Evolutionary conservation across 345 rosid genomes (phyloP).

Genomic region (Sonneratia caseolaris): DNA sequence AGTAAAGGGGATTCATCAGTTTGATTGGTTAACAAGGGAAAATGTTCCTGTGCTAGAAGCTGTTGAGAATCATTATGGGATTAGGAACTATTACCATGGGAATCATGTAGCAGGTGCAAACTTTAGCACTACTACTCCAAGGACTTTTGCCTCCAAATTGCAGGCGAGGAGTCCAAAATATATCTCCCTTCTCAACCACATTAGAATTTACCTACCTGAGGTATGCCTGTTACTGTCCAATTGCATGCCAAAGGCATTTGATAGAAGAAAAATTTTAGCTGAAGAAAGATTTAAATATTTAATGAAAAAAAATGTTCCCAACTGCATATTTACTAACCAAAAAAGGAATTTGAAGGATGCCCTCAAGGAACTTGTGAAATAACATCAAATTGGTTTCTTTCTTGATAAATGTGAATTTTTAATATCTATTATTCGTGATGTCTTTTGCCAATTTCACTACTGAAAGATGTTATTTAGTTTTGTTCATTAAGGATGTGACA

Average conservation of each 20-base stretch:
- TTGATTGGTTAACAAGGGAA: conserved; percentile 98
- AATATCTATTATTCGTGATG: background rate
- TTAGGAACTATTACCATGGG: conserved; percentile 91
- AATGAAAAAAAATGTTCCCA: background rate
- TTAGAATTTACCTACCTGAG: conserved; percentile 96
- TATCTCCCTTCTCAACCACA: conserved; percentile 97
- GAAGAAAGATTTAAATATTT: background rate
- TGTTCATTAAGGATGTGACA: background rate
- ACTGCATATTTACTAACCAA: background rate
- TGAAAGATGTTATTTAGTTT: background rate
- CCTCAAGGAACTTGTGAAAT: background rate
- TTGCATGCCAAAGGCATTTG: background rate
- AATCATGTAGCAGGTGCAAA: conserved; percentile 85
- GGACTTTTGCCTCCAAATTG: conserved; percentile 87
- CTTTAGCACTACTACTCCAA: conserved; percentile 73
- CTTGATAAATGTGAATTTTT: background rate
- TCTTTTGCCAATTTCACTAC: background rate
- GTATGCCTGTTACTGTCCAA: conserved; percentile 22
- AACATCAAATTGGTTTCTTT: background rate
- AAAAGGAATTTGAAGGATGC: background rate
- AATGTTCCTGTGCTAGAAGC: conserved; percentile 99
- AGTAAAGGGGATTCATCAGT: conserved; percentile 95
- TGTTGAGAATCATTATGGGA: conserved; percentile 76
- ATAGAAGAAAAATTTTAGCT: background rate
- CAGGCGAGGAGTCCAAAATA: conserved; percentile 99